phyloP scores from a whole-genome alignment of 306 rosid genomes.

The Sicyos edulis region DNA sequence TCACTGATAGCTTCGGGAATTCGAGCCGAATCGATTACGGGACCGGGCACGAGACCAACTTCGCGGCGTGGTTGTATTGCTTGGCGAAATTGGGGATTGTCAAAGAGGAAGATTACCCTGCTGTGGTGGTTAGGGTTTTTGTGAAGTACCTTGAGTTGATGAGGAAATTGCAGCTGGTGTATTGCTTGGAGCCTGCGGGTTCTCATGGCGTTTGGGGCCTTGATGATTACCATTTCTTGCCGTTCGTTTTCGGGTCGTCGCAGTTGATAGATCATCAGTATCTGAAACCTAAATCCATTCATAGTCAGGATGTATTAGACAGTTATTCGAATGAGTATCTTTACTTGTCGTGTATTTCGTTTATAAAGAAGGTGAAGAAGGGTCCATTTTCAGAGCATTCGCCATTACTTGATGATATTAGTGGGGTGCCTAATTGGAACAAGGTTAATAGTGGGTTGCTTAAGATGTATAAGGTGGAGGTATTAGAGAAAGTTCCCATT shows the following conservation, averaged over 20 bases:
- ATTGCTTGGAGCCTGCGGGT: conserved; percentile 88
- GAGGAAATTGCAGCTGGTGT: conserved; percentile 33
- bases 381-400: conserved; percentile 96
- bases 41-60: conserved; percentile 28
- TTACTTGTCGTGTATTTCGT: conserved; percentile 59
- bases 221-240: conserved; percentile 81
- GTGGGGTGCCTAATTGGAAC: conserved; percentile 92
- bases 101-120: conserved; percentile 21
- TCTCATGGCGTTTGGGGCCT: conserved; percentile 99
- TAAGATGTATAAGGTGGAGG: conserved; percentile 97
- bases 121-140: conserved; percentile 13
- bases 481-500: conserved; percentile 92
- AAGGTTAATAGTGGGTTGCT: conserved; percentile 87
- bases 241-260: conserved; percentile 79
- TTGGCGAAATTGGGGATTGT: conserved; percentile 12
- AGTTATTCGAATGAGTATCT: conserved; percentile 66
- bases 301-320: conserved; percentile 69
- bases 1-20: conserved; percentile 26
- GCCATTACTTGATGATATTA: conserved; percentile 88
- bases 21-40: conserved; percentile 43
- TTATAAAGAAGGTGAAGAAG: conserved; percentile 91
- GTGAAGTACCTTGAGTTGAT: conserved; percentile 14
- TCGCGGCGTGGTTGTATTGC: conserved; percentile 19
- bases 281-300: conserved; percentile 95
- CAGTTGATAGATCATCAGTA: conserved; percentile 87